phyloP scores from a whole-genome alignment of 2,329 filamentous ascomycete genomes.

The Sporothrix brasiliensis region DNA sequence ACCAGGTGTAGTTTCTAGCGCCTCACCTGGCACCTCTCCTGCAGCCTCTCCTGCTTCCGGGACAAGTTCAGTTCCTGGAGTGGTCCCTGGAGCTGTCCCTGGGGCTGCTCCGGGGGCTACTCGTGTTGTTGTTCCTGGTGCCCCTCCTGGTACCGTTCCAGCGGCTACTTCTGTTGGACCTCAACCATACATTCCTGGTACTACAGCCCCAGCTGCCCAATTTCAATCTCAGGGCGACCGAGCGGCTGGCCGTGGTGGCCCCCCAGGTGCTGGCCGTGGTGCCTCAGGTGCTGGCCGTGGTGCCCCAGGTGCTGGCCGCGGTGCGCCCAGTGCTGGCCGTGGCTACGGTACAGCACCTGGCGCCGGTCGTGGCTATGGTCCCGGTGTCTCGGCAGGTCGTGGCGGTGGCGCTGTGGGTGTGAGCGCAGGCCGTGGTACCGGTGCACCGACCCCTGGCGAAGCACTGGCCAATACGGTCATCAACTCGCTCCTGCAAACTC shows the following conservation, averaged over 20 bases:
- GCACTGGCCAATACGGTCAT: constrained; percentile 17
- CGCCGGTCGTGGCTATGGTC: not conserved
- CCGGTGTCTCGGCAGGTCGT: not conserved
- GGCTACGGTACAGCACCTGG: not conserved
- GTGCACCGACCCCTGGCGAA: constrained; percentile 26
- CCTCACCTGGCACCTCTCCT: too few species aligned
- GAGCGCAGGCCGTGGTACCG: not conserved
- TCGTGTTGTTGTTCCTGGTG: not conserved
- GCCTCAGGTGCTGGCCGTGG: not conserved
- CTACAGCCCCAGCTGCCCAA: not conserved
- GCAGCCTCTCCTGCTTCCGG: too few species aligned
- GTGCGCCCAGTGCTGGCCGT: not conserved
- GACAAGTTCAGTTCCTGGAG: not conserved
- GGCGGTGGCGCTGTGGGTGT: not conserved
- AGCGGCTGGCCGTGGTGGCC: not conserved
- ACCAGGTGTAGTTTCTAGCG: not conserved
- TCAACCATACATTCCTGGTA: not conserved
- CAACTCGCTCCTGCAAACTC: not conserved
- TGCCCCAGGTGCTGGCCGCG: constrained; percentile 1
- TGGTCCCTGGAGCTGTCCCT: not conserved
- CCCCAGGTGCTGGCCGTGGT: constrained; percentile 8
- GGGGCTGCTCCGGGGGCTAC: not conserved
- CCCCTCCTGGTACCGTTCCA: not conserved
- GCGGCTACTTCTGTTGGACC: not conserved
- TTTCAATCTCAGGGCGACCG: not conserved